Percentiles rank a stretch among this genome's conserved stretches.
phyloP scores from a whole-genome alignment of 2,329 filamentous ascomycete species.

The Epichloe sp. region DNA sequence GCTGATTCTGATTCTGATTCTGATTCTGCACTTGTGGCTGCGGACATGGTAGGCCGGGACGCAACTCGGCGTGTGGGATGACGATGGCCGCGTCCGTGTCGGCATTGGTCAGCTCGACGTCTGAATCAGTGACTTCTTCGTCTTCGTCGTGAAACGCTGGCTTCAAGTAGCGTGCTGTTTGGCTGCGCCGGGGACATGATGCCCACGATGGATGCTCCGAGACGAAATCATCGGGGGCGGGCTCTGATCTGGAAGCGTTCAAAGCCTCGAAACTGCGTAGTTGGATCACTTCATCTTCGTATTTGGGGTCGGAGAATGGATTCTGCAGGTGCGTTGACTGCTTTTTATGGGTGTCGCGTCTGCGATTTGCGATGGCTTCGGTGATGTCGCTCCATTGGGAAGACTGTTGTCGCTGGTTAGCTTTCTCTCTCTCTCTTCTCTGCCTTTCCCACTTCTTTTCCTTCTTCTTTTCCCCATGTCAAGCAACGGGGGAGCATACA shows the following conservation, averaged over 20 bases:
- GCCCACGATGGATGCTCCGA: slow-evolving; percentile 3
- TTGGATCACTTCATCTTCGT: slow-evolving; percentile 4
- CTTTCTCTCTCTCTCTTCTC: neutral
- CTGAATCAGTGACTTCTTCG: slow-evolving; percentile 11
- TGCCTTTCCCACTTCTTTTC: neutral
- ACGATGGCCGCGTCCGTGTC: neutral
- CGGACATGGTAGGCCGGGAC: neutral
- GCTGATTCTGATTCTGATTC: neutral
- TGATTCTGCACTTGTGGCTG: neutral
- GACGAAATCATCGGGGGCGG: slow-evolving; percentile 1
- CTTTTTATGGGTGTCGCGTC: neutral
- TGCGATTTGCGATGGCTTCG: neutral
- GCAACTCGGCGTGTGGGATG: neutral
- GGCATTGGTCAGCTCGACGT: slow-evolving; percentile 18
- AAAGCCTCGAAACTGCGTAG: slow-evolving; percentile 1
- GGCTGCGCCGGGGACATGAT: neutral
- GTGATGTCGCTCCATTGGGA: slow-evolving; percentile 3
- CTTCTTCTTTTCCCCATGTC: neutral
- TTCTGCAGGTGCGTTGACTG: neutral
- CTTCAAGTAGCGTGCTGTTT: neutral
- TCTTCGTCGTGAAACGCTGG: slow-evolving; percentile 8
- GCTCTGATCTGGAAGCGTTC: neutral
- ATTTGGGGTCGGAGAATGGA: slow-evolving; percentile 4
- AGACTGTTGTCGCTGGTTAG: slow-evolving; percentile 1
- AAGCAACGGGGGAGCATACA: neutral